These are phyloP conservation scores for Torrubiella hemipterigena DNA, from an alignment of 2,329 filamentous ascomycete species.

Conservation along the genomic window DNA sequence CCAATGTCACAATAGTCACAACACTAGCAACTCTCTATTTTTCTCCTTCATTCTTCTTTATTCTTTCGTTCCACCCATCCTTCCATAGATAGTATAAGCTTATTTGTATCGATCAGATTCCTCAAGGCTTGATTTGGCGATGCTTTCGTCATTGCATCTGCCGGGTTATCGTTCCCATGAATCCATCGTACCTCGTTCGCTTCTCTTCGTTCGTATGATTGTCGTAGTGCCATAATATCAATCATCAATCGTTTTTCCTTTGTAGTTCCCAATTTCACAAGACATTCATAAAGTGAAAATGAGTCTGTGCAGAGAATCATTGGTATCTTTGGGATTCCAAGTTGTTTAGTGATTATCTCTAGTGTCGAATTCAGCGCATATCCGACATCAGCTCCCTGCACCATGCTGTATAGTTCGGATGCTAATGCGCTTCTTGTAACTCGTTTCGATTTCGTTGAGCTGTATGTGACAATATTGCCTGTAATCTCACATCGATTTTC, in stretches of 20 bases:
- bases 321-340: slow-evolving; percentile 2
- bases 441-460: slow-evolving; percentile 1
- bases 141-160: too few relatives aligned
- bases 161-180: too few relatives aligned
- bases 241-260: slow-evolving; percentile 11
- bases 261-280: slow-evolving; percentile 8
- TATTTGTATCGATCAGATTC: too few relatives aligned
- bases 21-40: too few relatives aligned
- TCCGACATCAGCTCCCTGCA: too few relatives aligned
- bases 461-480: background rate
- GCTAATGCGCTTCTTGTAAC: background rate
- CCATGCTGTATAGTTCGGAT: slow-evolving; percentile 1
- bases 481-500: background rate
- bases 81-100: too few relatives aligned
- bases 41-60: too few relatives aligned
- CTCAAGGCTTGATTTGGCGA: too few relatives aligned
- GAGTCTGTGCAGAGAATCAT: slow-evolving; percentile 9
- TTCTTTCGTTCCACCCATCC: too few relatives aligned
- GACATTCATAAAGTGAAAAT: slow-evolving; percentile 9
- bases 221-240: slow-evolving; percentile 9
- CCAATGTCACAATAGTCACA: too few relatives aligned
- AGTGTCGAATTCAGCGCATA: too few relatives aligned
- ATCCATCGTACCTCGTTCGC: slow-evolving; percentile 8
- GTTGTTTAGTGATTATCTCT: background rate
- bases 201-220: slow-evolving; percentile 9